A percentile compares a stretch with the other conserved stretches of the same genome.
These are phyloP conservation scores for Dendrocalamus sinicus DNA, from an alignment of 176 grass and related monocot species.

Conservation along the genomic window DNA sequence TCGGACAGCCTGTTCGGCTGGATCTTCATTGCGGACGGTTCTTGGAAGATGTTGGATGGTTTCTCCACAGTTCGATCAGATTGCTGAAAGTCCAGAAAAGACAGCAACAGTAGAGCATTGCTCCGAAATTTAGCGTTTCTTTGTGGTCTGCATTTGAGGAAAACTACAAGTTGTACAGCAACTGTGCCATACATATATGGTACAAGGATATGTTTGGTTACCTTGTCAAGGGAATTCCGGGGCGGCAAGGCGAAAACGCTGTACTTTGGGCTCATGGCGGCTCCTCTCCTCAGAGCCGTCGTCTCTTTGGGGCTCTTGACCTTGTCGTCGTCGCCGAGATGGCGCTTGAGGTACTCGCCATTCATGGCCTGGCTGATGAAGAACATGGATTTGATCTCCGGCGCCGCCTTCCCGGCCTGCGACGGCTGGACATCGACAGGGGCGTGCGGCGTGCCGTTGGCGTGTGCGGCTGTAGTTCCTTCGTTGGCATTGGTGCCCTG, in stretches of 20 bases:
- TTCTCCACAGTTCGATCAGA: slow-evolving; percentile 36
- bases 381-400: slow-evolving; percentile 83
- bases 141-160: background rate
- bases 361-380: slow-evolving; percentile 95
- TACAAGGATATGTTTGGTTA: background rate
- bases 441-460: background rate
- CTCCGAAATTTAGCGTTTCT: background rate
- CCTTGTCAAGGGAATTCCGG: slow-evolving; percentile 45
- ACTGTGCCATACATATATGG: too few relatives aligned
- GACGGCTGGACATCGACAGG: background rate
- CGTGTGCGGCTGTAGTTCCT: background rate
- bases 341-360: slow-evolving; percentile 58
- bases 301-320: slow-evolving; percentile 24
- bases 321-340: slow-evolving; percentile 43
- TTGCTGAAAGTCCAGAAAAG: slow-evolving; percentile 6
- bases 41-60: slow-evolving; percentile 24
- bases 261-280: slow-evolving; percentile 32
- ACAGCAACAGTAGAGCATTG: background rate
- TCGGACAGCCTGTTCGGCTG: slow-evolving; percentile 94
- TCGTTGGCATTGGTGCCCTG: background rate
- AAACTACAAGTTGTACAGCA: background rate
- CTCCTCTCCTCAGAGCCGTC: slow-evolving; percentile 38
- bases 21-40: slow-evolving; percentile 26
- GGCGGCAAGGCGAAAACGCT: slow-evolving; percentile 20
- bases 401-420: slow-evolving; percentile 35